Percentiles rank a stretch among this genome's conserved stretches.
Evolutionary conservation across 2,329 filamentous ascomycete genomes (phyloP).

Genomic region (Ramichloridium luteum): DNA sequence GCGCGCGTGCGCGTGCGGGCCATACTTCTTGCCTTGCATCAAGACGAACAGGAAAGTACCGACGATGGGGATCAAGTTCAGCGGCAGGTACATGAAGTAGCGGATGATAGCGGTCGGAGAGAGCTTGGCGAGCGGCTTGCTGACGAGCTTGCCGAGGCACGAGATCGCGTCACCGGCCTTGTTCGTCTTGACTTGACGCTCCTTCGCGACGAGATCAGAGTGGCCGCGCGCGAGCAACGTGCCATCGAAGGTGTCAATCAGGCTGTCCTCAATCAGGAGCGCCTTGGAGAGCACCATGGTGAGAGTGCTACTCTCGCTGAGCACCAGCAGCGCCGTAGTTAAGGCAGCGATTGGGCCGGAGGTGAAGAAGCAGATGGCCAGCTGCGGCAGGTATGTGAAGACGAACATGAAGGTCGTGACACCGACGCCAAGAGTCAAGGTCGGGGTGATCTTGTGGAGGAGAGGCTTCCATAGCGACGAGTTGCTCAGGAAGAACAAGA

Average conservation of each 20-base stretch:
- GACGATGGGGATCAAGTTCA: conserved; percentile 86
- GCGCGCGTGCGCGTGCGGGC: conserved; percentile 45
- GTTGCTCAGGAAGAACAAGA: conserved; percentile 48
- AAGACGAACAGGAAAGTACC: conserved; percentile 72
- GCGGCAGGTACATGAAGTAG: conserved; percentile 73
- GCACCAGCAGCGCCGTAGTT: conserved; percentile 55
- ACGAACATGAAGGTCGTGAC: conserved; percentile 74
- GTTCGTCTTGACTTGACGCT: conserved; percentile 55
- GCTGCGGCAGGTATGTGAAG: conserved; percentile 76
- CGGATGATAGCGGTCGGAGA: conserved; percentile 52
- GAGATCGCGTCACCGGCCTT: conserved; percentile 39
- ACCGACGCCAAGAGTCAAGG: conserved; percentile 55
- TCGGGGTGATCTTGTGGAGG: conserved; percentile 44
- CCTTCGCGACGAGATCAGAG: conserved; percentile 55
- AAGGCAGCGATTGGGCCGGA: conserved; percentile 72
- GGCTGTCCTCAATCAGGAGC: conserved; percentile 67
- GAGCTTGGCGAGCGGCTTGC: conserved; percentile 43
- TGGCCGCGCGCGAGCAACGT: conserved; percentile 43
- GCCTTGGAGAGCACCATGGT: conserved; percentile 48
- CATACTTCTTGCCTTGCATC: conserved; percentile 48
- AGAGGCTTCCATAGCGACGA: conserved; percentile 48
- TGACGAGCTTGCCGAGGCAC: conserved; percentile 45
- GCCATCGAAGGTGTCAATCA: conserved; percentile 83
- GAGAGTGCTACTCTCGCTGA: conserved; percentile 38
- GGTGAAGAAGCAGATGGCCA: conserved; percentile 69